Base-by-base conservation (phyloP, 805 yeast species). In the Lipomyces yamanashiensis region DNA sequence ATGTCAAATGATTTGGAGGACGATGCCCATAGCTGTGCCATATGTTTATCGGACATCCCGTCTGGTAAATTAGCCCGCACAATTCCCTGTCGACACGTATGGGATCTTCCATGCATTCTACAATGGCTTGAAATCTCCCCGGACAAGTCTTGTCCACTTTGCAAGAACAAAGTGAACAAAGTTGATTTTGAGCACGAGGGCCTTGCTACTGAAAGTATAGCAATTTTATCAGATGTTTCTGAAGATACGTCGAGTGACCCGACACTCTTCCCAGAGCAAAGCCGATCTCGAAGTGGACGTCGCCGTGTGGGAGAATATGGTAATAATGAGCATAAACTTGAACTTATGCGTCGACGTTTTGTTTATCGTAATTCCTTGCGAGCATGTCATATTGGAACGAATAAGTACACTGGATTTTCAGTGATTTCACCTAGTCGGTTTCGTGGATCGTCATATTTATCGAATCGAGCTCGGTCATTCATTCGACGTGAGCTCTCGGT, bases 341-440 rank as follows among this genome's bases (percentile, higher is more conserved):
- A 15, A 17, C 34, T 61, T 12, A 40, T 48, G 37, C 64, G 68
- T 9, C 60, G 68, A 2, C 57, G 54, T 13, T 62, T 45, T 23
- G 58, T 65, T 8, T 65, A 65, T 54, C 49, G 67, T 6, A 62
- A 59, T 33, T 37, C 61, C 1, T 39, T 65, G 7, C 53, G 64
- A n/a, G 63, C 59, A 15, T 65, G 68, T 13, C 61, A 65, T 39
- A 49, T 65, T 28, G 68, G 68, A 3, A 40, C 58, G 8, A 63
- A 63, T 34, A 51, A 28, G 45, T 65, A 55, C 39, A 54, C 68
- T 7, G 36, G 58, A 5, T 65, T 61, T 45, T 44, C 45, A 3
- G 12, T 23, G 4, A 41, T 36, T 37, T 37, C 59, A 19, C 54
- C 59, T 12, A n/a, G 19, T 43, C 48, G 39, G 19, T 34, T 56